phyloP scores from a whole-genome alignment of 2,329 filamentous ascomycete genomes.

The Ophiocordyceps robertsii region DNA sequence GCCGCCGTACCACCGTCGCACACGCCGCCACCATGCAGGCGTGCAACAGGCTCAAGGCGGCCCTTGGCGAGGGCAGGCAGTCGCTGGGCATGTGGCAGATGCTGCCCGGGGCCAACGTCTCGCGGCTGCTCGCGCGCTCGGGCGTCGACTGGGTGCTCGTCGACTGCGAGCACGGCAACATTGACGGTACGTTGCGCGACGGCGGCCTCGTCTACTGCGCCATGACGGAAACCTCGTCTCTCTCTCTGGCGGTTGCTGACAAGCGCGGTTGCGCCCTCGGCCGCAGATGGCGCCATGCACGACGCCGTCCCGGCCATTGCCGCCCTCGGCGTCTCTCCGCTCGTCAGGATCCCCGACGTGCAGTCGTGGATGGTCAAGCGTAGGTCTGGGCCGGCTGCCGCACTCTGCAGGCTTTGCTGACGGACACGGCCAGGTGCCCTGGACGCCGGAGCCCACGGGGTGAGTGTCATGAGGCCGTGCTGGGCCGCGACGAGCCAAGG shows the following conservation, averaged over 20 bases:
- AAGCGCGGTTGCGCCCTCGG: not conserved
- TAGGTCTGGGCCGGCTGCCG: slow-evolving; percentile 5
- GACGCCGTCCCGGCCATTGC: slow-evolving; percentile 39
- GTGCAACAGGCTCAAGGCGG: slow-evolving; percentile 34
- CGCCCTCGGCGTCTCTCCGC: slow-evolving; percentile 26
- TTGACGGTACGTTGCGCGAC: slow-evolving; percentile 23
- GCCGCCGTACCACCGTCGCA: not conserved
- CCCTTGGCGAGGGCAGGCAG: slow-evolving; percentile 32
- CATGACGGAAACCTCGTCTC: no score
- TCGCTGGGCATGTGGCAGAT: slow-evolving; percentile 51
- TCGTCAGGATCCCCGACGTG: slow-evolving; percentile 39
- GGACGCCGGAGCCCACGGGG: slow-evolving; percentile 35
- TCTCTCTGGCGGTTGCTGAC: not conserved
- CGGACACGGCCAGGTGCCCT: slow-evolving; percentile 23
- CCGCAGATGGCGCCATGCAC: slow-evolving; percentile 34
- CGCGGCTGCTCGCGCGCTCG: slow-evolving; percentile 42
- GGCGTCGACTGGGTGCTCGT: slow-evolving; percentile 56
- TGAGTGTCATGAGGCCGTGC: slow-evolving; percentile 16
- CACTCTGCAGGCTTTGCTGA: no score
- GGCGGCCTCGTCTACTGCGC: no score
- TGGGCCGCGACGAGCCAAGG: not conserved
- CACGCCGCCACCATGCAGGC: slow-evolving; percentile 22
- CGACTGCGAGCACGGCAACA: slow-evolving; percentile 39
- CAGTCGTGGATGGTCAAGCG: slow-evolving; percentile 33
- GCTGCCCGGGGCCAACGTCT: slow-evolving; percentile 46